A percentile compares a stretch with the other conserved stretches of the same genome.
phyloP scores from a whole-genome alignment of 495 filamentous ascomycete species.

The Penicillium nucicola region DNA sequence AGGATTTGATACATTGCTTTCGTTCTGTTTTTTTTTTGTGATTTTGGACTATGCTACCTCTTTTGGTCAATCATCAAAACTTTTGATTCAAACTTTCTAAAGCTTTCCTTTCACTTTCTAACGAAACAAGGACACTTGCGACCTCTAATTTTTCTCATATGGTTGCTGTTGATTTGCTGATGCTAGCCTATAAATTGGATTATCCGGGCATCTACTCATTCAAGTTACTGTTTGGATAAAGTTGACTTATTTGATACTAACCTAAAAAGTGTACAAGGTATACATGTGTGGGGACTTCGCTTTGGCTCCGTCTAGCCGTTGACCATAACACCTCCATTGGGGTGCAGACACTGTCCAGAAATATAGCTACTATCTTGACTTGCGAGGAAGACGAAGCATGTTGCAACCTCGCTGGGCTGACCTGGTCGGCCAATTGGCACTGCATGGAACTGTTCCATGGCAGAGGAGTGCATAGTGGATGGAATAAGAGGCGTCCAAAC shows the following conservation, averaged over 20 bases:
- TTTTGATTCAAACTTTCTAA: too few relatives aligned
- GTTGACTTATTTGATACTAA: too few relatives aligned
- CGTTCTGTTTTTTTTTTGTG: neutral
- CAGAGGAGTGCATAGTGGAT: slow-evolving; percentile 68
- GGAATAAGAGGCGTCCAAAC: slow-evolving; percentile 86
- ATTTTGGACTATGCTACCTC: slow-evolving; percentile 1
- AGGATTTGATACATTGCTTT: slow-evolving; percentile 4
- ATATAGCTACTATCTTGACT: slow-evolving; percentile 70
- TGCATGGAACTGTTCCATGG: slow-evolving; percentile 65
- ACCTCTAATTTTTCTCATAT: too few relatives aligned
- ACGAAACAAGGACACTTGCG: too few relatives aligned
- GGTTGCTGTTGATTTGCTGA: too few relatives aligned
- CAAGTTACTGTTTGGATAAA: too few relatives aligned
- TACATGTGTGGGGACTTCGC: neutral
- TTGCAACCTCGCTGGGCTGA: slow-evolving; percentile 76
- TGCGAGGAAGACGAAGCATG: slow-evolving; percentile 83
- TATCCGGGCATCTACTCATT: too few relatives aligned
- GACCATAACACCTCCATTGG: slow-evolving; percentile 63
- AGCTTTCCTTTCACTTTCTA: too few relatives aligned
- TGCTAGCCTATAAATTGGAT: too few relatives aligned
- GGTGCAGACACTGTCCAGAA: slow-evolving; percentile 59
- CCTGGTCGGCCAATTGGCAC: slow-evolving; percentile 77
- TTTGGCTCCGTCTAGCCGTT: slow-evolving; percentile 42
- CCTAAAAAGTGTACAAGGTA: too few relatives aligned
- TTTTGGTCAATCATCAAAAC: neutral